phyloP scores from a whole-genome alignment of 1,139 yeast genomes.

The Wickerhamiella pararugosa region DNA sequence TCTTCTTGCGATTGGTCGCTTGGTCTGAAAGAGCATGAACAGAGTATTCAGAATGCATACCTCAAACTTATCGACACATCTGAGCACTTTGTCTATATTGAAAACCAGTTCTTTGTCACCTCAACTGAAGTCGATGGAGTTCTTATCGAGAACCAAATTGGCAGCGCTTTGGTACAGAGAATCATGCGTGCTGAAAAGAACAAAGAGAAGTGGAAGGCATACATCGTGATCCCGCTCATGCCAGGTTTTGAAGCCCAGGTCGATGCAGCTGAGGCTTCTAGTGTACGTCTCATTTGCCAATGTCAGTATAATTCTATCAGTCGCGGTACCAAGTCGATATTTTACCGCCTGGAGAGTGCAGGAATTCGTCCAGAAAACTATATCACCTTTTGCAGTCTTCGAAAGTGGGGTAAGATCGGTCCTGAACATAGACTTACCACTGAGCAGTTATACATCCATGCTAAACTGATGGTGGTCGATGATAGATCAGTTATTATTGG shows the following conservation, averaged over 20 bases:
- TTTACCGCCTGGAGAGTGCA: slow-evolving; percentile 58
- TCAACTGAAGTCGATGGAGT: slow-evolving; percentile 79
- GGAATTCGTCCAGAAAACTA: slow-evolving; percentile 80
- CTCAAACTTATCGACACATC: slow-evolving; percentile 80
- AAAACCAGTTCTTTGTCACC: slow-evolving; percentile 85
- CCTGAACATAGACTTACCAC: slow-evolving; percentile 59
- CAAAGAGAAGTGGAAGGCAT: slow-evolving; percentile 74
- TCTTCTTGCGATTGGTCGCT: slow-evolving; percentile 90
- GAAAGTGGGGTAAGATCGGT: slow-evolving; percentile 94
- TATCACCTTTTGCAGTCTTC: slow-evolving; percentile 76
- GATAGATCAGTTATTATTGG: slow-evolving; percentile 90
- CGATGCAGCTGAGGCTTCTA: slow-evolving; percentile 84
- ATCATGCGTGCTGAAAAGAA: slow-evolving; percentile 75
- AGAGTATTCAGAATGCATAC: slow-evolving; percentile 86
- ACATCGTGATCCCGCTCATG: slow-evolving; percentile 84
- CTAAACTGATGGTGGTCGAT: slow-evolving; percentile 85
- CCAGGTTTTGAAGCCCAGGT: slow-evolving; percentile 96
- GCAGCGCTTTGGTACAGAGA: slow-evolving; percentile 92
- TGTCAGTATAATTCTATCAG: slow-evolving; percentile 91
- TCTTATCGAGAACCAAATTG: slow-evolving; percentile 74
- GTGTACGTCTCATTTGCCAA: slow-evolving; percentile 91
- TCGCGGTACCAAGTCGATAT: slow-evolving; percentile 80
- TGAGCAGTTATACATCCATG: slow-evolving; percentile 88
- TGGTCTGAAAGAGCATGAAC: slow-evolving; percentile 73
- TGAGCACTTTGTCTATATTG: slow-evolving; percentile 86